Base-by-base conservation (phyloP, 768 basidiomycete species). In the Xerocomus spinulosus region DNA sequence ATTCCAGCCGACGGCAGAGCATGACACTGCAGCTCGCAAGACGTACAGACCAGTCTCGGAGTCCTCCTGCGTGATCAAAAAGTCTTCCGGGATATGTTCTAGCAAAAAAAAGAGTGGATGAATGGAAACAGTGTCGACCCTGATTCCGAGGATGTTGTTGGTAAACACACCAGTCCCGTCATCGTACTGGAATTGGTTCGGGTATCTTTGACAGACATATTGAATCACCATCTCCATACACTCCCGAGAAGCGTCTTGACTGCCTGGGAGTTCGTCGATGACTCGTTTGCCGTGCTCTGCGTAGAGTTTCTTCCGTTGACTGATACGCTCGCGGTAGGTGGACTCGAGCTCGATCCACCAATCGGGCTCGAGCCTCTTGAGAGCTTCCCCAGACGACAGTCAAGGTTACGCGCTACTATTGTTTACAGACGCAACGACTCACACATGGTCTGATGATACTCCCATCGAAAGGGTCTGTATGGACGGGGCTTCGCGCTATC, bases 261-360 rank as follows among this genome's bases (percentile, higher is more conserved):
- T 75, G 28, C 77, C 79, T 0, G 78, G 77, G 4, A 77, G 59
- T 4, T 67, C 68, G 46, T 76, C 69, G 15, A 82, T 48, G 9
- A 82, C 63, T 3, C 60, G 56, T 36, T 69, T 69, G 6, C 73
- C 74, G 47, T 74, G 69, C 20, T 62, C 30, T 3, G 55, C 51
- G 46, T 73, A 70, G 9, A 79, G 64, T 23, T 59, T 51, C 49
- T 68, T 70, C 29, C 78, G 67, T 35, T 79, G 72, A 2, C 60
- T 52, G 28, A 80, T 67, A 28, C 75, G 69, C 38, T 68, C 63
- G 0, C 62, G 60, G 56, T 80, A 79, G 0, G 76, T 75, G 5
- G 74, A 75, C 51, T 80, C 77, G 14, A 80, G 68, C 48, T 80
- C 79, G n/a, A 80, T 61, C 76, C 77, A 79, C 62, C 71, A 78